A percentile compares a stretch with the other conserved stretches of the same genome.
Conservation (phyloP, 1,284 basidiomycete species). For the Trichosporon sp. region DNA sequence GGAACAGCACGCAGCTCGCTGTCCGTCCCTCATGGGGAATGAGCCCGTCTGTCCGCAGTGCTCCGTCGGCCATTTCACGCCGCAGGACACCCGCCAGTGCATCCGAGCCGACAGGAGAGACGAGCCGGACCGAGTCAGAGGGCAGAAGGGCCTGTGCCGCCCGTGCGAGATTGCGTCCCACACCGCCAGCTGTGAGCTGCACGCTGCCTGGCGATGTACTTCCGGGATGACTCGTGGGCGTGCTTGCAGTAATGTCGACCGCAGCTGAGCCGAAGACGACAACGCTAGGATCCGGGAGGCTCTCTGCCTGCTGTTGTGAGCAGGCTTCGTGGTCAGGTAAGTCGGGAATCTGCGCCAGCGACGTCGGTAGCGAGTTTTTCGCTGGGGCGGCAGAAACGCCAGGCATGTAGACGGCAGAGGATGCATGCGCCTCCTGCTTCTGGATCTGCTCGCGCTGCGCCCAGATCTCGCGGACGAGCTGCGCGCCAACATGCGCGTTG, state of each 20-base stretch:
- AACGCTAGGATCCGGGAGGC: slow-evolving; percentile 45
- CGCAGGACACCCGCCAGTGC: slow-evolving; percentile 61
- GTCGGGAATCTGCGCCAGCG: not conserved
- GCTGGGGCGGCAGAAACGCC: not conserved
- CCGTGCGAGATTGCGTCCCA: slow-evolving; percentile 89
- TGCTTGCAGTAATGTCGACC: slow-evolving; percentile 69
- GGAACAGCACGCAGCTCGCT: slow-evolving; percentile 76
- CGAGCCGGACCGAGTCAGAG: slow-evolving; percentile 40
- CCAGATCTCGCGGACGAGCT: slow-evolving; percentile 71
- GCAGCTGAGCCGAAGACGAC: slow-evolving; percentile 77
- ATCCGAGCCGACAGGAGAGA: slow-evolving; percentile 54
- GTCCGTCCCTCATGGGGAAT: slow-evolving; percentile 52
- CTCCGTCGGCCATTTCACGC: slow-evolving; percentile 56
- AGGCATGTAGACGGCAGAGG: slow-evolving; percentile 19
- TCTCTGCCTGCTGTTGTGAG: not conserved
- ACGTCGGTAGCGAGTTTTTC: not conserved
- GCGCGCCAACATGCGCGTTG: slow-evolving; percentile 77
- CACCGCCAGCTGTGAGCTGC: slow-evolving; percentile 73
- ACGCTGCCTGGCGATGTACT: slow-evolving; percentile 80
- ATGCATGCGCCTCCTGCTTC: slow-evolving; percentile 22
- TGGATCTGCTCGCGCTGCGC: not conserved
- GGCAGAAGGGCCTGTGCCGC: slow-evolving; percentile 54
- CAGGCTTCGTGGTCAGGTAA: not conserved
- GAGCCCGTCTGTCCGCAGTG: slow-evolving; percentile 80
- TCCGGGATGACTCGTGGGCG: slow-evolving; percentile 16